phyloP scores from a whole-genome alignment of 345 rosid genomes.

The Eucalyptus sp. region DNA sequence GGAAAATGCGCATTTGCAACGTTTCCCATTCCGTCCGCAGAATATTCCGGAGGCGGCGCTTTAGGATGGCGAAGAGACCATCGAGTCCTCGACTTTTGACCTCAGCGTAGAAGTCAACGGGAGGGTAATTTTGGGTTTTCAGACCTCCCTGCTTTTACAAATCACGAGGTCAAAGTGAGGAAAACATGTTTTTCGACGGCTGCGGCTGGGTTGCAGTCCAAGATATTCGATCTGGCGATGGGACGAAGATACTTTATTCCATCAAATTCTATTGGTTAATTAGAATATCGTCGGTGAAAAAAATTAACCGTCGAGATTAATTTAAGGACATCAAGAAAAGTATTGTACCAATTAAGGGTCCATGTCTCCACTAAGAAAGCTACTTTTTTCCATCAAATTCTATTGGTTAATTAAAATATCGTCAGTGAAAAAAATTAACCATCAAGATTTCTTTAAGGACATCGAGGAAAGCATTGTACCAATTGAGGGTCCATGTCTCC shows the following conservation, averaged over 20 bases:
- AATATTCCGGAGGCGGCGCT: neutral
- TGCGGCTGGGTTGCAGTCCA: neutral
- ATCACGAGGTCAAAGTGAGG: neutral
- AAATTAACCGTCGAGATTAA: neutral
- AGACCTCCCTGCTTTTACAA: neutral
- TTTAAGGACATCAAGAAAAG: neutral
- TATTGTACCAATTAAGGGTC: accelerated
- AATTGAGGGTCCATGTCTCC: neutral
- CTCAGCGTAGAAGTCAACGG: accelerated
- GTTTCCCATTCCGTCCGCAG: neutral
- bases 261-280: neutral
- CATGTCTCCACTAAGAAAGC: too few species aligned
- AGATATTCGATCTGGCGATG: neutral
- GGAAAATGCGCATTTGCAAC: neutral
- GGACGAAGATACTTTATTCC: neutral
- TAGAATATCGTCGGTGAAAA: neutral
- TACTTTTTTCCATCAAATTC: too few species aligned
- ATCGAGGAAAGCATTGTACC: too few species aligned
- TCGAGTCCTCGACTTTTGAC: neutral
- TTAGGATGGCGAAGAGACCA: neutral
- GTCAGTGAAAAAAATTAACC: too few species aligned
- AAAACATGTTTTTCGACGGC: neutral
- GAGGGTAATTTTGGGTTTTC: neutral
- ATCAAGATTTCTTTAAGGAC: too few species aligned
- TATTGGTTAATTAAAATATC: too few species aligned